Evolutionary conservation across 768 basidiomycete species (phyloP).

Genomic region (Auricularia heimuer): DNA sequence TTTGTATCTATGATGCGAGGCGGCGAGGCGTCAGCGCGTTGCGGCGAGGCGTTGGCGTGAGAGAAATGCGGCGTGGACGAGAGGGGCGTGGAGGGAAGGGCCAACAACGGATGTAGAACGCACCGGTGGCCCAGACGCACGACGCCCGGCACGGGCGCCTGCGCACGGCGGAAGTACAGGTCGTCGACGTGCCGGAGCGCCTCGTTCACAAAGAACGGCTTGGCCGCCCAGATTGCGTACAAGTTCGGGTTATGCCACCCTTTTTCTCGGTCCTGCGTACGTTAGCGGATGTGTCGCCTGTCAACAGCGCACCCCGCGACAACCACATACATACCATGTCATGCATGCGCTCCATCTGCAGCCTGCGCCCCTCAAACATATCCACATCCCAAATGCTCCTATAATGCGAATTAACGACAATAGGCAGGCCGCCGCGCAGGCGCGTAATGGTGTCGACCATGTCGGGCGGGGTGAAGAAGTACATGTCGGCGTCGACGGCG

Average conservation of each 20-base stretch:
- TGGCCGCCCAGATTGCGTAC: slow-evolving; percentile 48
- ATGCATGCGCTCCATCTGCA: too few relatives aligned
- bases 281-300: too few relatives aligned
- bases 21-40: slow-evolving; percentile 11
- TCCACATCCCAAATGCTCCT: slow-evolving; percentile 15
- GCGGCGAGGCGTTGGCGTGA: slow-evolving; percentile 13
- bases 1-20: slow-evolving; percentile 27
- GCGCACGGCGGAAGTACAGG: not conserved
- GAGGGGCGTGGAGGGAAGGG: too few relatives aligned
- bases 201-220: slow-evolving; percentile 39
- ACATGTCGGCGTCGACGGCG: slow-evolving; percentile 37
- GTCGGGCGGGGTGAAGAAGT: slow-evolving; percentile 40
- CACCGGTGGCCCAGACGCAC: not conserved
- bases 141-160: not conserved
- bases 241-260: slow-evolving; percentile 35
- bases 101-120: too few relatives aligned
- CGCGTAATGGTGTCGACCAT: slow-evolving; percentile 3
- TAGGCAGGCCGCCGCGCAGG: slow-evolving; percentile 4
- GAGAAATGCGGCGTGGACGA: too few relatives aligned
- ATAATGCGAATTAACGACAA: not conserved
- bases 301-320: too few relatives aligned
- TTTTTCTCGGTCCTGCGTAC: slow-evolving; percentile 38
- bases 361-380: too few relatives aligned
- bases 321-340: too few relatives aligned
- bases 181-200: slow-evolving; percentile 21